A percentile compares a stretch with the other conserved stretches of the same genome.
Conservation (phyloP, 2,329 filamentous ascomycete species). For the Penicillium janthinellum region DNA sequence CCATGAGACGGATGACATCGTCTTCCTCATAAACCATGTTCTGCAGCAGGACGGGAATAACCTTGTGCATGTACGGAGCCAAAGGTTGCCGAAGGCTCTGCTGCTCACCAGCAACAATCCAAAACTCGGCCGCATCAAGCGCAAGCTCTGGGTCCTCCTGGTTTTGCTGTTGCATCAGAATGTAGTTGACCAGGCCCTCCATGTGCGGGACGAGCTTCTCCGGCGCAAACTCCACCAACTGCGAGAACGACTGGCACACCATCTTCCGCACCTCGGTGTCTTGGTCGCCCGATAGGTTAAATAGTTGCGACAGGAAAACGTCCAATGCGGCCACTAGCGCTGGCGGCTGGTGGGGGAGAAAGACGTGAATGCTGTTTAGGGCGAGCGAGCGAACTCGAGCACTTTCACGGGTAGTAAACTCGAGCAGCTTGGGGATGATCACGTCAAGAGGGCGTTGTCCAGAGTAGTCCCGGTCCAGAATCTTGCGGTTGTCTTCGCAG, state of each 20-base stretch:
- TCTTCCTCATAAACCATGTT: slow-evolving; percentile 98
- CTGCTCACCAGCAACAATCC: slow-evolving; percentile 91
- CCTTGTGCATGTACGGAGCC: slow-evolving; percentile 75
- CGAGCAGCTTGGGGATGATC: slow-evolving; percentile 85
- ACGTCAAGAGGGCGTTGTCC: slow-evolving; percentile 85
- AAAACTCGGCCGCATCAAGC: slow-evolving; percentile 95
- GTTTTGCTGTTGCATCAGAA: slow-evolving; percentile 83
- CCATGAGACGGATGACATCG: slow-evolving; percentile 81
- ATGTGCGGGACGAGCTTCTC: slow-evolving; percentile 91
- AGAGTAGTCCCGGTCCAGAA: slow-evolving; percentile 83
- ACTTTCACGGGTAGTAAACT: slow-evolving; percentile 76
- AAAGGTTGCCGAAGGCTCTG: slow-evolving; percentile 76
- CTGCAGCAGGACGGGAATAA: slow-evolving; percentile 86
- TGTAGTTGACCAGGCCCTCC: slow-evolving; percentile 85
- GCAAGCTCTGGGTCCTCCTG: slow-evolving; percentile 83
- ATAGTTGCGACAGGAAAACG: slow-evolving; percentile 77
- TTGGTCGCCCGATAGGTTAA: slow-evolving; percentile 74
- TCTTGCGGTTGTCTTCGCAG: slow-evolving; percentile 90
- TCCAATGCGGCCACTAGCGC: slow-evolving; percentile 81
- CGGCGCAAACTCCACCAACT: slow-evolving; percentile 85
- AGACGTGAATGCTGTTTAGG: slow-evolving; percentile 85
- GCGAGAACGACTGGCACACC: slow-evolving; percentile 90
- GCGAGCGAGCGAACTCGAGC: slow-evolving; percentile 78
- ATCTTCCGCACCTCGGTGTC: slow-evolving; percentile 84
- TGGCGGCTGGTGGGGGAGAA: slow-evolving; percentile 81